Conservation (phyloP, 305 asterid genomes). For the Lippia alba region DNA sequence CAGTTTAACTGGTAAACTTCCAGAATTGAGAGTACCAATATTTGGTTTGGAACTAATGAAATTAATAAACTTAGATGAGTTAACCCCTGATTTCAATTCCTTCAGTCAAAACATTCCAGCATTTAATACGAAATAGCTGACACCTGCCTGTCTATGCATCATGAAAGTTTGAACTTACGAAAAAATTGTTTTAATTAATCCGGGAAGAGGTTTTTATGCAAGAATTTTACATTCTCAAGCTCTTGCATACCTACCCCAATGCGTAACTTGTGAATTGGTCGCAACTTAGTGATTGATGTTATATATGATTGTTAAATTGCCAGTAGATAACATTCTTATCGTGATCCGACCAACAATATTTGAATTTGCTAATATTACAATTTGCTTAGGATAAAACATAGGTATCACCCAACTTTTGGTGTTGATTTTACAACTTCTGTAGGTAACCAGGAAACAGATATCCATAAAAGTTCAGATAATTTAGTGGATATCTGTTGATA, state of each 20-base stretch:
- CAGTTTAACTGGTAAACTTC: slow-evolving; percentile 9
- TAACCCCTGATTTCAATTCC: background rate
- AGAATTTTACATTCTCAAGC: background rate
- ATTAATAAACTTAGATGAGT: background rate
- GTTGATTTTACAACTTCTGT: background rate
- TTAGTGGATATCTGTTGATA: background rate
- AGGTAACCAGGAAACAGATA: background rate
- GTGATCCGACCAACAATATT: background rate
- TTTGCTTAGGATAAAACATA: background rate
- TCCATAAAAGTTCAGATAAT: background rate
- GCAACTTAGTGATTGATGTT: slow-evolving; percentile 19
- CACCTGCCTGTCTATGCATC: background rate
- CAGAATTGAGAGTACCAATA: background rate
- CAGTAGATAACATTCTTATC: background rate
- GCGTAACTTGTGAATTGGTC: slow-evolving; percentile 3
- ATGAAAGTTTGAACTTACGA: slow-evolving; percentile 3
- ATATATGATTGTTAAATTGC: slow-evolving; percentile 1
- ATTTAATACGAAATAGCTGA: background rate
- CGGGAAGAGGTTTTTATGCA: slow-evolving; percentile 10
- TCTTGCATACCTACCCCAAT: background rate
- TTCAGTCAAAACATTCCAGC: background rate
- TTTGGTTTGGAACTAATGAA: slow-evolving; percentile 6
- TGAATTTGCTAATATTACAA: background rate
- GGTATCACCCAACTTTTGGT: background rate
- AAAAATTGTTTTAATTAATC: background rate